Evolutionary conservation across 371 early-diverging fungal genomes (phyloP), one percentile per base, ranked within the genome.

Genomic region (Mortierella sp.): DNA sequence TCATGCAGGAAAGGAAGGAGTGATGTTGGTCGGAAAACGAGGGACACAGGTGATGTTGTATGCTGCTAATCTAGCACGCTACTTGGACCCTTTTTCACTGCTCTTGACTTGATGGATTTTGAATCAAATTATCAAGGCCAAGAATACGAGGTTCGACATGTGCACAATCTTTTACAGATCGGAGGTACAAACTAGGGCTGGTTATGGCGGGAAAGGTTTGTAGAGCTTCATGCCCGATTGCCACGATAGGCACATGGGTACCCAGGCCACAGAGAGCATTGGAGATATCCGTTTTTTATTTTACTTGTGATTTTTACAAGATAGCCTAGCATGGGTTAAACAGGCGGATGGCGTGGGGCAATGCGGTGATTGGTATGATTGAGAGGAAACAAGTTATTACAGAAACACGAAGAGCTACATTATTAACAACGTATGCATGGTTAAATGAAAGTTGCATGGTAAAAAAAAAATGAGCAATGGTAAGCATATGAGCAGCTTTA

Each of bases 291-390:
- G n/a, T 3, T 67, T 67, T 58, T 55, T 63, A 24, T 40, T 33
- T 15, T 64, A 43, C 38, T 47, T 32, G 62, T 63, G 11, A 45
- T 16, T 24, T 32, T 32, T 43, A 43, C n/a, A 28, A 62, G 28
- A 32, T 38, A n/a, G 24, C 28, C 15, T 43, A 48, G 59, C 19
- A 24, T 32, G 58, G 36, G 10, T 19, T 50, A 43, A 10, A 36
- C 43, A 22, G 55, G 19, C 19, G 52, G 6, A 43, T 58, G 36
- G 43, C 43, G 47, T 52, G 47, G 57, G 15, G 61, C 52, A 65
- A 65, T 65, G 55, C 72, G 7, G 28, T 48, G 59, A 59, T 72
- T 65, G 58, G 58, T 61, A 65, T 65, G 55, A 65, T 64, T 43
- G 36, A 24, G 28, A 45, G 52, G 33, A 2, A 24, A 55, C 55